These are phyloP conservation scores for Lentinula guzmanii DNA, from an alignment of 768 basidiomycete species.

Conservation along the genomic window DNA sequence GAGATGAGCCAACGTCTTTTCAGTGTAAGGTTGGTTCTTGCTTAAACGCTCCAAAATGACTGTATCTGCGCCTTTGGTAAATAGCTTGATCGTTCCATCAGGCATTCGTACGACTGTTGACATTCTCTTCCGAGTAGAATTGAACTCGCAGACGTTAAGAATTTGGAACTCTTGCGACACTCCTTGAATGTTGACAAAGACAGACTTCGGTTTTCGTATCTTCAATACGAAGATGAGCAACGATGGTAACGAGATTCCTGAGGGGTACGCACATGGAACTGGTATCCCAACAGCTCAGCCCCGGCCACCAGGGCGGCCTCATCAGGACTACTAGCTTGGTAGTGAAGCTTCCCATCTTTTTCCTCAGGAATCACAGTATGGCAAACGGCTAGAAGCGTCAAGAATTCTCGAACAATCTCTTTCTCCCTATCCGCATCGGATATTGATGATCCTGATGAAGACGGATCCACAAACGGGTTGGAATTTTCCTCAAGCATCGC, in stretches of 20 bases:
- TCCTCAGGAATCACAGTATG: constrained; percentile 98
- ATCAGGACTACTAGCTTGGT: constrained; percentile 96
- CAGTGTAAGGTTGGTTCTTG: constrained; percentile 77
- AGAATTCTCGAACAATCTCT: constrained; percentile 60
- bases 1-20: constrained; percentile 82
- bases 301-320: constrained; percentile 95
- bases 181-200: constrained; percentile 81
- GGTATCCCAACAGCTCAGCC: constrained; percentile 87
- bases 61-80: constrained; percentile 96
- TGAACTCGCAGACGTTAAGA: constrained; percentile 98
- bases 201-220: constrained; percentile 95
- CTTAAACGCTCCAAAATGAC: constrained; percentile 93
- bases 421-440: constrained; percentile 32
- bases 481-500: constrained; percentile 42
- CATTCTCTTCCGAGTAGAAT: constrained; percentile 97
- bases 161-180: constrained; percentile 77
- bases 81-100: constrained; percentile 89
- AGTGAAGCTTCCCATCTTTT: constrained; percentile 83
- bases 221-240: constrained; percentile 22
- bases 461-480: constrained; percentile 55
- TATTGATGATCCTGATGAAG: constrained; percentile 26
- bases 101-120: constrained; percentile 87
- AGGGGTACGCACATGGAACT: constrained; percentile 73
- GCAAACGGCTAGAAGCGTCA: constrained; percentile 87
- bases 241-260: background rate